Base-by-base conservation (phyloP, 176 grass and related monocot species). In the Oryza meyeriana region DNA sequence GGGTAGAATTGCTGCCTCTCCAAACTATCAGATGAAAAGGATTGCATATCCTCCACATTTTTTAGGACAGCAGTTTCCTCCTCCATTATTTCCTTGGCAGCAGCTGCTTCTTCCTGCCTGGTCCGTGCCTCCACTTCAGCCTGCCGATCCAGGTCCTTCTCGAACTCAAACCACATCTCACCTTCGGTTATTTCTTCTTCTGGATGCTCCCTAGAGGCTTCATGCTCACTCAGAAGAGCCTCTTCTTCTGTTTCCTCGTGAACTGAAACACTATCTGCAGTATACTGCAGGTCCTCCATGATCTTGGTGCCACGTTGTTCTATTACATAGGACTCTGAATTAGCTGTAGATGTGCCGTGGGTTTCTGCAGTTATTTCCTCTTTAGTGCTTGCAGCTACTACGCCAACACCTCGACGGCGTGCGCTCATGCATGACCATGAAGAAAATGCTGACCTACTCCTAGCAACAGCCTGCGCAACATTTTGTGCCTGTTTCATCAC, bases 401-500 rank as follows among this genome's bases (percentile, higher is more conserved):
- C 36, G 5, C 87, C 87, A 72, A 94, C 79, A 36, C 79, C 69
- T 84, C 95, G 93, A n/a, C 85, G 84, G 10, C 95, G 90, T 83
- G 92, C 92, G 79, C 95, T 92, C 48, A 98, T 98, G 87, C 95
- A 98, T 61, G 95, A 89, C 95, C 95, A 98, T 70, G 95, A 93
- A 59, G 95, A 95, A 59, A 98, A 63, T 39, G 92, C 87, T 7
- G 90, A 88, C 27, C 72, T 90, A 83, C 88, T 98, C 84, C 91
- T 88, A 81, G 89, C 95, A 69, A 98, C 92, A 82, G 88, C 95
- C 86, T 98, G 95, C 62, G 95, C 95, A 78, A 98, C 88, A 86
- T 86, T 93, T 36, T 98, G 95, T 55, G 95, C 92, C 71, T 87
- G 88, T 88, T 93, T 95, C 85, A 98, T 92, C 75, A 98, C 85